Conservation (phyloP, 306 rosid species). For the Sicyos edulis region DNA sequence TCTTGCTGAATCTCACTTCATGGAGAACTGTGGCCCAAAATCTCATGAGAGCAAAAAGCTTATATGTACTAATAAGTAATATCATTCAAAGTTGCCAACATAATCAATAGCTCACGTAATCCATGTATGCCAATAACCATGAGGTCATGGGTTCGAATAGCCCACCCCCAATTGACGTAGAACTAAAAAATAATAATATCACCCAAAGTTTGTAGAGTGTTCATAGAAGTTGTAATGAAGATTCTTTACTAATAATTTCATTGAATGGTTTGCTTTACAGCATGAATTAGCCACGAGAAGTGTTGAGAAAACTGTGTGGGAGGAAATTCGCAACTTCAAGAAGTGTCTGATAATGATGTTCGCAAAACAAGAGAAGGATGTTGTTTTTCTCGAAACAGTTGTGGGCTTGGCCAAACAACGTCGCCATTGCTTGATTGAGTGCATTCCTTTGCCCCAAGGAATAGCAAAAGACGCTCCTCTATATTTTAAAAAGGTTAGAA, state of each 20-base stretch:
- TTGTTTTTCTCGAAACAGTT: constrained; percentile 84
- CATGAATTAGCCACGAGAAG: constrained; percentile 79
- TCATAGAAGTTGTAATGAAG: not conserved
- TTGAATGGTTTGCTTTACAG: constrained; percentile 32
- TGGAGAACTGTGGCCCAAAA: not conserved
- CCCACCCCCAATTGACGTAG: no score
- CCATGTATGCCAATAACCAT: no score
- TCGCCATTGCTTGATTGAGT: constrained; percentile 71
- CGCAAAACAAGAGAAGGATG: constrained; percentile 78
- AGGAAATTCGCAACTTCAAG: constrained; percentile 85
- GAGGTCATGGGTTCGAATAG: no score
- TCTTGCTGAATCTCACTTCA: not conserved
- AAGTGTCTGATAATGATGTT: constrained; percentile 95
- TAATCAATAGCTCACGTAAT: no score
- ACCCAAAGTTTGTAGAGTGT: not conserved
- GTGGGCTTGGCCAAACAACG: constrained; percentile 77
- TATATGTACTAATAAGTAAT: constrained; percentile 1
- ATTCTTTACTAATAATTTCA: not conserved
- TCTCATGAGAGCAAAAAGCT: not conserved
- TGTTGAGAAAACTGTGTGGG: constrained; percentile 70
- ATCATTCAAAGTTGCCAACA: not conserved
- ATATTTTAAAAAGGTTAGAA: constrained; percentile 70
- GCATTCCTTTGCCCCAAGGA: constrained; percentile 74
- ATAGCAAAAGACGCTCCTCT: constrained; percentile 78
- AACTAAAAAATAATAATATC: no score